Base-by-base conservation (phyloP, 1,139 yeast species). In the Kodamaea alishanica region DNA sequence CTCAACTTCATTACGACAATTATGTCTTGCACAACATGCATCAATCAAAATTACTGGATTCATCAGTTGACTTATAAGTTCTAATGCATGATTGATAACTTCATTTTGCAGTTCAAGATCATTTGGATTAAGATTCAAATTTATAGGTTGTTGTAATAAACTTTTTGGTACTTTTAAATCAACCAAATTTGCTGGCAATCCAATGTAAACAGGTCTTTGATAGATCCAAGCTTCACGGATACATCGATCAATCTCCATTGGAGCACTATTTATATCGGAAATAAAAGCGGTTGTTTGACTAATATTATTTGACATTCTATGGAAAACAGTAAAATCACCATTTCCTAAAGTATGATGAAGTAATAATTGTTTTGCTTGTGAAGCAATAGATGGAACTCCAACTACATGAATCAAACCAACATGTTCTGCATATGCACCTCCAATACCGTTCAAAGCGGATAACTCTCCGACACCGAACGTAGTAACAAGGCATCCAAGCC, bases 21-120 rank as follows among this genome's bases (percentile, higher is more conserved):
- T 73, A 63, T 86, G 95, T 67, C 95, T 77, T 38, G 83, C 69
- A 45, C 90, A 88, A 73, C 95, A 86, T 30, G 96, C 95, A 66
- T 87, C 96, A 34, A 86, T 89, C 52, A 87, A 70, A 50, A 87
- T 77, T 46, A 84, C 63, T 47, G 95, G 95, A 63, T 79, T 77
- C 57, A 74, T 60, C 34, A 94, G 81, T 35, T 64, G 65, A 47
- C 59, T 54, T 49, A 87, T 70, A 65, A 83, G 60, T 26, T 63
- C 61, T 43, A 78, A 53, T 39, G 84, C 73, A 40, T 72, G 61
- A 30, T 77, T 80, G 43, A 85, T 67, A 37, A 84, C 89, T 62
- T 86, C 95, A 27, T 65, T 68, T 63, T 86, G 90, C 39, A 89
- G 79, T 41, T 77, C 86, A 10, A 72, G 66, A 46, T 83, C 87